phyloP scores from a whole-genome alignment of 1,139 yeast species.

The Yamadazyma songkhlaensis region DNA sequence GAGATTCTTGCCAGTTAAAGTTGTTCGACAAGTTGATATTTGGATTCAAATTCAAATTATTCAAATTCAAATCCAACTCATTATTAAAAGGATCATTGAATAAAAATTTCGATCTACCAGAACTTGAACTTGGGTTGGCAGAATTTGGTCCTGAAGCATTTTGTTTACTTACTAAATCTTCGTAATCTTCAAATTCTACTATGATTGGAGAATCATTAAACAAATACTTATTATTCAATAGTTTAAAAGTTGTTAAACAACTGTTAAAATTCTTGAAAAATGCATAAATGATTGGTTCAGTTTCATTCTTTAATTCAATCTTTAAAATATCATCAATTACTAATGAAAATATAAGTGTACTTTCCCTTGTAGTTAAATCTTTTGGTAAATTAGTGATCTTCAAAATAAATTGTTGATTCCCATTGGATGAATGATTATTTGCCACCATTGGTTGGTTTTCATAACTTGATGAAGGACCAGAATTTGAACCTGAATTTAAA shows the following conservation, averaged over 20 bases:
- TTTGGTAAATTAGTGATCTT: slow-evolving; percentile 63
- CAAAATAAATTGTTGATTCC: slow-evolving; percentile 18
- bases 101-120: slow-evolving; percentile 58
- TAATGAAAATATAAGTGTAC: slow-evolving; percentile 71
- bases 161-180: slow-evolving; percentile 14
- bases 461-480: not conserved
- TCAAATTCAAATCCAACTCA: slow-evolving; percentile 14
- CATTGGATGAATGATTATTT: slow-evolving; percentile 1
- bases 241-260: slow-evolving; percentile 68
- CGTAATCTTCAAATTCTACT: slow-evolving; percentile 42
- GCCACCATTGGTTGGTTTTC: not conserved
- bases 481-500: not conserved
- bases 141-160: slow-evolving; percentile 7
- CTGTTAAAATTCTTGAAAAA: slow-evolving; percentile 62
- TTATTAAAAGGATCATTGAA: slow-evolving; percentile 60
- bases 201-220: slow-evolving; percentile 59
- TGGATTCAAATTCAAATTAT: not conserved
- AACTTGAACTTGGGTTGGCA: not conserved
- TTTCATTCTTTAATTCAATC: slow-evolving; percentile 48
- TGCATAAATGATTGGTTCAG: slow-evolving; percentile 48
- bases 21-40: not conserved
- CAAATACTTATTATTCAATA: slow-evolving; percentile 61
- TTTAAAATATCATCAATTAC: slow-evolving; percentile 66
- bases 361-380: slow-evolving; percentile 75
- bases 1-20: slow-evolving; percentile 17